Evolutionary conservation across 192 early-diverging fungal genomes (phyloP).

Genomic region (Mortierella claussenii): DNA sequence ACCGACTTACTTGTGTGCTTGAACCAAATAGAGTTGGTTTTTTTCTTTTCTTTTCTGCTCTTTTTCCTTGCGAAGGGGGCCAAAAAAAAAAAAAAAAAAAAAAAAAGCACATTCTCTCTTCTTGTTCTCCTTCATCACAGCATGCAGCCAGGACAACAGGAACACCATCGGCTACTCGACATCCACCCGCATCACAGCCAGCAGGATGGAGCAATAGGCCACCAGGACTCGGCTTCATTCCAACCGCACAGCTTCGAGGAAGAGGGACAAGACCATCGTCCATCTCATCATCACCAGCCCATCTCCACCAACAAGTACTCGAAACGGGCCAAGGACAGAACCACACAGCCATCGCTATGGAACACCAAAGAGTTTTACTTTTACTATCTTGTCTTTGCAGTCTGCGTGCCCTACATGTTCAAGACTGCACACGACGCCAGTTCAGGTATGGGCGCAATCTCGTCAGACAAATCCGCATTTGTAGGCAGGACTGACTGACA

Average conservation of each 20-base stretch:
- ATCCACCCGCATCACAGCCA: slow-evolving; percentile 14
- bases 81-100: too few species aligned
- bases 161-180: slow-evolving; percentile 33
- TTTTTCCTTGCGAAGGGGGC: too few species aligned
- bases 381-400: slow-evolving; percentile 72
- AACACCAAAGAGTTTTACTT: slow-evolving; percentile 79
- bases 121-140: neutral
- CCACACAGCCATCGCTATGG: slow-evolving; percentile 65
- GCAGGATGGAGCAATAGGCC: slow-evolving; percentile 1
- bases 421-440: slow-evolving; percentile 64
- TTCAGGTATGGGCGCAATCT: slow-evolving; percentile 56
- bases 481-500: too few species aligned
- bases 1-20: too few species aligned
- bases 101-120: neutral
- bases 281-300: slow-evolving; percentile 7
- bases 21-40: too few species aligned
- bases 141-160: slow-evolving; percentile 25
- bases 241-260: slow-evolving; percentile 3
- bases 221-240: slow-evolving; percentile 18
- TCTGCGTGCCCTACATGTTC: slow-evolving; percentile 74
- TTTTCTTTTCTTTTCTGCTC: too few species aligned
- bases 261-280: neutral
- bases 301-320: slow-evolving; percentile 25
- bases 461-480: neutral
- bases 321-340: slow-evolving; percentile 31